A percentile compares a stretch with the other conserved stretches of the same genome.
These are phyloP conservation scores for Collybia mongolica DNA, from an alignment of 768 basidiomycete species.

Conservation along the genomic window DNA sequence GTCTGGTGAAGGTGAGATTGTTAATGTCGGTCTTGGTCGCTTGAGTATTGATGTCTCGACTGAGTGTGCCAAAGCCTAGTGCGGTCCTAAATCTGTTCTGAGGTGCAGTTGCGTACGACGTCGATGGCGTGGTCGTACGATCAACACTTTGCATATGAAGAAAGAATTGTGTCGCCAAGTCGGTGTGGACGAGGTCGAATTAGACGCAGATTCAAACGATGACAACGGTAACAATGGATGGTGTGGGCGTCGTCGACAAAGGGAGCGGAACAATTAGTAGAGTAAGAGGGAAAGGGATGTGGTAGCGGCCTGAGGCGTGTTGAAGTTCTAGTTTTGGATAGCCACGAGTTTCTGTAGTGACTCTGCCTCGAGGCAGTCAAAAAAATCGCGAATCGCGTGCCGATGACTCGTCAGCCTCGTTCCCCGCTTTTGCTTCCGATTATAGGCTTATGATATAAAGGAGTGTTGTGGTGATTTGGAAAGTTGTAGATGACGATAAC, in stretches of 20 bases:
- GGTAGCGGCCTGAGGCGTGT: constrained; percentile 14
- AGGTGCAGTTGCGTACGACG: constrained; percentile 20
- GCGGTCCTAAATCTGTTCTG: constrained; percentile 50
- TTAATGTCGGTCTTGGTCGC: constrained; percentile 24
- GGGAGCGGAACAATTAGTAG: constrained; percentile 8
- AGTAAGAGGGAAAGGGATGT: constrained; percentile 8
- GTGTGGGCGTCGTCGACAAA: constrained; percentile 8
- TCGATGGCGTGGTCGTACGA: constrained; percentile 11
- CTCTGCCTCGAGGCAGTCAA: constrained; percentile 23
- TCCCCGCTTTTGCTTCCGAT: constrained; percentile 7
- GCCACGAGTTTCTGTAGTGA: constrained; percentile 20
- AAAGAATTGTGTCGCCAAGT: constrained; percentile 2
- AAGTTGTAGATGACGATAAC: constrained; percentile 7
- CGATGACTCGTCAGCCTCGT: constrained; percentile 6
- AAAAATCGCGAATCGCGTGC: constrained; percentile 19
- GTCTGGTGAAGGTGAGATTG: constrained; percentile 30
- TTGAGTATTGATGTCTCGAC: constrained; percentile 27
- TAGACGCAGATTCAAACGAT: not conserved
- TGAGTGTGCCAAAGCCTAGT: constrained; percentile 39
- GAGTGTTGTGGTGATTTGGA: constrained; percentile 15
- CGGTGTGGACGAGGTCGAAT: not conserved
- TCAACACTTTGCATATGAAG: constrained; percentile 10
- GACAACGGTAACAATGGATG: not conserved
- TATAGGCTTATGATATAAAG: constrained; percentile 15
- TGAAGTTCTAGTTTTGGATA: constrained; percentile 3